Evolutionary conservation across 1,139 yeast species (phyloP).

Genomic region (Wickerhamomyces sp.): DNA sequence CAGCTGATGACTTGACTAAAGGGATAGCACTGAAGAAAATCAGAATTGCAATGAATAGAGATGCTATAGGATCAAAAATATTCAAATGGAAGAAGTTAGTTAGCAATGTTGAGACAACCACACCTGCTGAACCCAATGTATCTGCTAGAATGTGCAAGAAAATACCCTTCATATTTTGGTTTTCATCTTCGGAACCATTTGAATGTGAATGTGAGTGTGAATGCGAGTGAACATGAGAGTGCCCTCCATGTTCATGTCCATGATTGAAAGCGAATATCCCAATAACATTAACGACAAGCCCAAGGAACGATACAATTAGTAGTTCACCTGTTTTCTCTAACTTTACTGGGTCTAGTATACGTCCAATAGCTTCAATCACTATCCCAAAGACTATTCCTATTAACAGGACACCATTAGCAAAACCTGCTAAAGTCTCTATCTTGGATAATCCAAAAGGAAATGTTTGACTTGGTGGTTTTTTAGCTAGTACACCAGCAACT

Average conservation of each 20-base stretch:
- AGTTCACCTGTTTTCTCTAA: constrained; percentile 82
- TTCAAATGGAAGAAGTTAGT: constrained; percentile 54
- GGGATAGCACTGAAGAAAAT: constrained; percentile 84
- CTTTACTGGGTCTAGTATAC: constrained; percentile 72
- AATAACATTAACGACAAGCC: constrained; percentile 81
- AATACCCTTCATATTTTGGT: constrained; percentile 93
- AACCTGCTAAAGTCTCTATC: constrained; percentile 90
- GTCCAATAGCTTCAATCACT: constrained; percentile 77
- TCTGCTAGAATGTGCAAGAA: constrained; percentile 92
- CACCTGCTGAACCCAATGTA: constrained; percentile 95
- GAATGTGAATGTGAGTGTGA: constrained; percentile 23
- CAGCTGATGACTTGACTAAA: constrained; percentile 73
- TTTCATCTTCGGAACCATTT: constrained; percentile 29
- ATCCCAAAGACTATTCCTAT: constrained; percentile 89
- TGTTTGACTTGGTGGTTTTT: constrained; percentile 56
- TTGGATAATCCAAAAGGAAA: constrained; percentile 86
- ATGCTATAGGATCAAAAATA: constrained; percentile 86
- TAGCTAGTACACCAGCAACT: constrained; percentile 69
- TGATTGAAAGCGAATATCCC: constrained; percentile 95
- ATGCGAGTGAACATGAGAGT: constrained; percentile 28
- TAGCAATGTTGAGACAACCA: constrained; percentile 75
- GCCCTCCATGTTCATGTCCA: constrained; percentile 38
- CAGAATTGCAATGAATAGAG: constrained; percentile 77
- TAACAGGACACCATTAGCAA: constrained; percentile 85
- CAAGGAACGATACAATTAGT: constrained; percentile 76